Evolutionary conservation across 1,139 yeast species (phyloP).

Genomic region (Yarrowia galli): DNA sequence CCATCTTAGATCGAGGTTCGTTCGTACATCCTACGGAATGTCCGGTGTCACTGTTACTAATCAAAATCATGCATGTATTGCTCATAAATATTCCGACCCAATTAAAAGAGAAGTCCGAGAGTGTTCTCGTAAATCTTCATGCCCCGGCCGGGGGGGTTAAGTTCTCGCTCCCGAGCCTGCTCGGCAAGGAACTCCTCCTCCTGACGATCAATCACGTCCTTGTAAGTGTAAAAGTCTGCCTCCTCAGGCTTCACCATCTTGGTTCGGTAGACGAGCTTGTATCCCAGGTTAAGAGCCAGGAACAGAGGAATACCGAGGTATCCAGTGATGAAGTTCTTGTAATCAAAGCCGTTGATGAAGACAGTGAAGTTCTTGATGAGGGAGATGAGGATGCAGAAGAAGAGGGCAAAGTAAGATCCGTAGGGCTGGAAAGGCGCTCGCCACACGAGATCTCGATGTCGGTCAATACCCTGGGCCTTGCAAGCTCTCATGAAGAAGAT

Average conservation of each 20-base stretch:
- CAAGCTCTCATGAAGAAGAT: conserved; percentile 69
- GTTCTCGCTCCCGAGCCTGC: conserved; percentile 54
- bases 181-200: conserved; percentile 61
- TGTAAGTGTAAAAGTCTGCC: conserved; percentile 68
- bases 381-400: conserved; percentile 63
- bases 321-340: conserved; percentile 73
- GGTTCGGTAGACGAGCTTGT: conserved; percentile 64
- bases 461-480: conserved; percentile 66
- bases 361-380: conserved; percentile 77
- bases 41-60: background rate
- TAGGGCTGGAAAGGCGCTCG: conserved; percentile 59
- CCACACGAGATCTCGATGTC: conserved; percentile 59
- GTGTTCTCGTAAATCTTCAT: conserved; percentile 58
- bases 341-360: conserved; percentile 63
- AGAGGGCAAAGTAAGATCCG: conserved; percentile 62
- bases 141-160: conserved; percentile 53
- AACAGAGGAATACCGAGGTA: conserved; percentile 79
- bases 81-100: conserved; percentile 31
- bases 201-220: conserved; percentile 72
- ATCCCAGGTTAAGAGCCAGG: conserved; percentile 61
- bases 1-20: background rate
- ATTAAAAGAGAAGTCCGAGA: conserved; percentile 62
- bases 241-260: conserved; percentile 61
- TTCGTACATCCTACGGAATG: conserved; percentile 1
- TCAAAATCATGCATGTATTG: conserved; percentile 30